Conservation (phyloP, 1,139 yeast species). For the Lodderomyces oxycetoniae region DNA sequence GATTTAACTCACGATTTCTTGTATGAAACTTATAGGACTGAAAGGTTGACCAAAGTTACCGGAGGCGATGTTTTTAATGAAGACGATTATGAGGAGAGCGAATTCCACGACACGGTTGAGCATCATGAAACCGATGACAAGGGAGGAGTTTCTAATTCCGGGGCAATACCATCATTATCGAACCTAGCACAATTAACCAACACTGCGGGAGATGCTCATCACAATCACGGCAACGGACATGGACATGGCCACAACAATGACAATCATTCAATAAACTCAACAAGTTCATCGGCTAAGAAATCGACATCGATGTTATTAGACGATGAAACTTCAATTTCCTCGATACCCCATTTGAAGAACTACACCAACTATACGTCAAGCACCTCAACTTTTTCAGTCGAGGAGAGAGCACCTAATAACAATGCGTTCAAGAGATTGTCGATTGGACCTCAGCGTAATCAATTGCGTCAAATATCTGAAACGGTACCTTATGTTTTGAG, state of each 20-base stretch:
- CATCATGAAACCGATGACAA: constrained; percentile 11
- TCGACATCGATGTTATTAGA: constrained; percentile 37
- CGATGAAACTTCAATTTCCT: constrained; percentile 26
- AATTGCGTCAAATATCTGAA: constrained; percentile 71
- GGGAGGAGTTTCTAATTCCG: constrained; percentile 5
- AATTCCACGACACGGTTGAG: constrained; percentile 31
- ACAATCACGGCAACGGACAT: constrained; percentile 3
- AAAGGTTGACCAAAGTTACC: constrained; percentile 56
- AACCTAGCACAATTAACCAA: constrained; percentile 57
- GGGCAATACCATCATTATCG: constrained; percentile 56
- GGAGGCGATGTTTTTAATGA: constrained; percentile 25
- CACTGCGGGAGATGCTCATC: constrained; percentile 7
- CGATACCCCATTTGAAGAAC: constrained; percentile 30
- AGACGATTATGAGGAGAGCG: constrained; percentile 17
- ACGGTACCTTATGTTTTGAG: constrained; percentile 76
- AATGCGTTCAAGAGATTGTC: constrained; percentile 54
- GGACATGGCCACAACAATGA: constrained; percentile 11
- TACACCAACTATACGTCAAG: constrained; percentile 29
- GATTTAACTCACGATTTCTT: constrained; percentile 89
- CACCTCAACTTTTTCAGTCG: constrained; percentile 25
- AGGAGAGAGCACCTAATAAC: constrained; percentile 21
- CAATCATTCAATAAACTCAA: constrained; percentile 23
- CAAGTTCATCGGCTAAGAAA: constrained; percentile 21
- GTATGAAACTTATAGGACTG: constrained; percentile 91
- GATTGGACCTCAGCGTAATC: constrained; percentile 58